A percentile compares a stretch with the other conserved stretches of the same genome.
Evolutionary conservation across 1,139 yeast genomes (phyloP).

Genomic region (Candida neerlandica): DNA sequence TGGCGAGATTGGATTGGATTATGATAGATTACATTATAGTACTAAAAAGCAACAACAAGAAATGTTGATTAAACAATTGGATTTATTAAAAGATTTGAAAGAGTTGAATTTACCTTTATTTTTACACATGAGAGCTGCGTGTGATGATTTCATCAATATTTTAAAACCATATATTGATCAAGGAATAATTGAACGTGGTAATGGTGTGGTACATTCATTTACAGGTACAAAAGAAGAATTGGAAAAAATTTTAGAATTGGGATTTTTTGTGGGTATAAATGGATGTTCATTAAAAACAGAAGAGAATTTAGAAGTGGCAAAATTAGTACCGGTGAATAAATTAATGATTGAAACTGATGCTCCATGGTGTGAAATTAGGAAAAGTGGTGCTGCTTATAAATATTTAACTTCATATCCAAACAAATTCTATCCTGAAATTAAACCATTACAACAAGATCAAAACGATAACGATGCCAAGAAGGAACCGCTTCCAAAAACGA

Average conservation of each 20-base stretch:
- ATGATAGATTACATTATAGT: slow-evolving; percentile 82
- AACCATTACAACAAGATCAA: neutral
- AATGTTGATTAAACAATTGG: slow-evolving; percentile 73
- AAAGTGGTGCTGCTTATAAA: slow-evolving; percentile 74
- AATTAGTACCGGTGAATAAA: slow-evolving; percentile 63
- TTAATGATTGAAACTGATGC: slow-evolving; percentile 92
- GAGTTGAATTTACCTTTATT: slow-evolving; percentile 70
- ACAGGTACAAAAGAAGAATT: slow-evolving; percentile 79
- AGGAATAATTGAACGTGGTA: slow-evolving; percentile 36
- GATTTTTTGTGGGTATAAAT: slow-evolving; percentile 78
- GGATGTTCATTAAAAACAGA: slow-evolving; percentile 88
- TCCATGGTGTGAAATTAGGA: slow-evolving; percentile 96
- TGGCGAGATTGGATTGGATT: slow-evolving; percentile 94
- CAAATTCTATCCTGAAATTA: slow-evolving; percentile 50
- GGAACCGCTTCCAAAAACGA: slow-evolving; percentile 8
- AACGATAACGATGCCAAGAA: slow-evolving; percentile 5
- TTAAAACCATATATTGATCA: slow-evolving; percentile 57
- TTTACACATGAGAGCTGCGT: slow-evolving; percentile 87
- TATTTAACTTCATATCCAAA: slow-evolving; percentile 58
- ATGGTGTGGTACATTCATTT: slow-evolving; percentile 90
- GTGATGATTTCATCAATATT: slow-evolving; percentile 71
- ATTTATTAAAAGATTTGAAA: slow-evolving; percentile 49
- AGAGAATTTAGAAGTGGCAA: slow-evolving; percentile 70
- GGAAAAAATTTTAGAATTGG: slow-evolving; percentile 51
- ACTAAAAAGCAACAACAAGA: slow-evolving; percentile 64